phyloP scores from a whole-genome alignment of 352 stramenopile species.

The Pythium utonaiense region DNA sequence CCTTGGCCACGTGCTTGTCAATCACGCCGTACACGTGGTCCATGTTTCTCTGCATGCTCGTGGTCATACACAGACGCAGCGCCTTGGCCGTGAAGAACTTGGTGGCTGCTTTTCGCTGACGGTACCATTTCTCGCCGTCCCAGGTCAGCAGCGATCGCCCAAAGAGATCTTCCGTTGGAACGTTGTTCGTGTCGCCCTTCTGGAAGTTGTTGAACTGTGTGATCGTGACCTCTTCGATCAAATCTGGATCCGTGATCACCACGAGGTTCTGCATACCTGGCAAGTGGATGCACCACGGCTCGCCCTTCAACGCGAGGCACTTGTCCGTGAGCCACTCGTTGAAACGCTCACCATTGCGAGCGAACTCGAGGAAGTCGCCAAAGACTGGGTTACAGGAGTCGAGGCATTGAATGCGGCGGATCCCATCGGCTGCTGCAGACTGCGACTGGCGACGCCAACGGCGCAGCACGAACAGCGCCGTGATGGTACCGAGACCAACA shows the following conservation, averaged over 20 bases:
- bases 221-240: constrained; percentile 25
- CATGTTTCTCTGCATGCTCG: constrained; percentile 3
- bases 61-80: constrained; percentile 18
- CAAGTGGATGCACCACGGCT: constrained; percentile 21
- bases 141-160: constrained; percentile 15
- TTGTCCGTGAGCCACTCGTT: constrained; percentile 41
- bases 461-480: background rate
- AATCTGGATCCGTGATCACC: constrained; percentile 16
- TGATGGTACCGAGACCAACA: background rate
- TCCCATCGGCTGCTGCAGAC: background rate
- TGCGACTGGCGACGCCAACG: background rate
- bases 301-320: constrained; percentile 1
- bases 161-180: constrained; percentile 14
- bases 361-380: constrained; percentile 36
- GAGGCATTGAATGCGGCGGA: background rate
- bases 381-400: constrained; percentile 11
- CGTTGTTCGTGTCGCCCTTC: constrained; percentile 11
- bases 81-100: constrained; percentile 28
- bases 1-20: background rate
- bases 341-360: constrained; percentile 26
- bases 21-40: background rate
- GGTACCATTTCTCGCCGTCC: constrained; percentile 26
- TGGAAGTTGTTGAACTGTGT: constrained; percentile 28
- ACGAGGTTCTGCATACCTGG: constrained; percentile 12
- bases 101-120: constrained; percentile 23